Base-by-base conservation (phyloP, 2,329 filamentous ascomycete genomes). In the Ceratocystis lukuohia region DNA sequence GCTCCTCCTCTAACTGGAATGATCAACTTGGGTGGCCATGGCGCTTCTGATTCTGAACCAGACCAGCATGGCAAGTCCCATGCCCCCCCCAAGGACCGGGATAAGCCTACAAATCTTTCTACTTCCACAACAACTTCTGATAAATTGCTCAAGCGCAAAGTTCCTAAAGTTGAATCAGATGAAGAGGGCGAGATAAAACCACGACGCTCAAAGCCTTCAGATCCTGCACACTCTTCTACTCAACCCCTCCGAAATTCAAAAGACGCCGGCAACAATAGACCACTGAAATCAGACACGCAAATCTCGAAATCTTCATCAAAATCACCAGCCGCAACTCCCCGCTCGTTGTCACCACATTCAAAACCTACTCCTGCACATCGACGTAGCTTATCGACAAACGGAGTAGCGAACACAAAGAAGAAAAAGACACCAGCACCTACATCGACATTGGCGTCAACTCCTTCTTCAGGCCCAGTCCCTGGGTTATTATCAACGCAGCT, bases 381-480 rank as follows among this genome's bases (percentile, higher is more conserved):
- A 65, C 80, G 86, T 68, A 87, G 85, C 70, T 76, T 79, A 33
- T 89, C 87, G 1, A 86, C 79, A 37, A 83, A 83, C 72, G 83
- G 84, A 3, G 73, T 84, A 44, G 76, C 77, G 64, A 76, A 79
- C 67, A 87, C 86, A 75, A 87, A 86, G 74, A 87, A 87, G 75
- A 87, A 86, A 74, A 83, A 80, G 74, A 83, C 80, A 28, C 84
- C 85, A 6, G 80, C 82, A 5, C 22, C 56, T 4, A 37, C 28
- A 10, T 59, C 28, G 10, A n/a, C 25, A 7, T 3, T n/a, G n/a
- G 15, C 5, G 6, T 22, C 53, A 15, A 12, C 53, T 37, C 15
- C 56, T 33, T 37, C 56, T 33, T 37, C 56, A 37, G 15, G 25
- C 17, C 33, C 17, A 37, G 56, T 37, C 3, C 56, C 56, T 2